Conservation (phyloP, 441 rosid species). For the Pelargonium citronellum region DNA sequence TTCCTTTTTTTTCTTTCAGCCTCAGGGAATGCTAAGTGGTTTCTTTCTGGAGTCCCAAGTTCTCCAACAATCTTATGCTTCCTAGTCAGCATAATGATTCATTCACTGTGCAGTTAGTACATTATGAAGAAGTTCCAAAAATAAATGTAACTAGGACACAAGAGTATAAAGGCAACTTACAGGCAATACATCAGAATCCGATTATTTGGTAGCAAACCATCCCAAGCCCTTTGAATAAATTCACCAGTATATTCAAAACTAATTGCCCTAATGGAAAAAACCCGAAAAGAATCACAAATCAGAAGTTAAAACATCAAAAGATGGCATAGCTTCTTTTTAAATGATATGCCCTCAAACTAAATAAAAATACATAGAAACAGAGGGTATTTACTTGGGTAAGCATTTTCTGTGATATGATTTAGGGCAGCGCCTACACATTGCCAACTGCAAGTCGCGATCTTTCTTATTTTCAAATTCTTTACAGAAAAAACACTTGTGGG, state of each 20-base stretch:
- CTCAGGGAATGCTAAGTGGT: constrained; percentile 66
- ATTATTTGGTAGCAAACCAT: constrained; percentile 47
- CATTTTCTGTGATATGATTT: constrained; percentile 85
- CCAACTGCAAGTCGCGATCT: constrained; percentile 56
- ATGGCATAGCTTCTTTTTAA: not conserved
- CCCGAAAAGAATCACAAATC: constrained; percentile 5
- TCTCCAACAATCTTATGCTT: constrained; percentile 62
- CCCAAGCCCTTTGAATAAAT: constrained; percentile 75
- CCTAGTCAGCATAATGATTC: constrained; percentile 28
- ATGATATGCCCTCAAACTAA: not conserved
- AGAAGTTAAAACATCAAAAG: constrained; percentile 10
- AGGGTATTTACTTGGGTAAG: constrained; percentile 61
- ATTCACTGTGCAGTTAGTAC: constrained; percentile 12
- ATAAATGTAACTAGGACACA: constrained; percentile 13
- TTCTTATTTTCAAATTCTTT: constrained; percentile 62
- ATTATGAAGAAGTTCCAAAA: constrained; percentile 14
- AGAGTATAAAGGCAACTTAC: constrained; percentile 36
- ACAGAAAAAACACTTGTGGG: constrained; percentile 77
- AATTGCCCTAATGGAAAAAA: constrained; percentile 36
- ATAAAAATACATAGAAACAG: not conserved
- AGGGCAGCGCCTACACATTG: constrained; percentile 94
- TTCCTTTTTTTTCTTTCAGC: constrained; percentile 29
- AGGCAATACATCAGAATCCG: constrained; percentile 79
- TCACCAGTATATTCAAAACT: constrained; percentile 40
- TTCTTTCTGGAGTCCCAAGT: constrained; percentile 67